These are phyloP conservation scores for Penicillium dipodomyicola DNA, from an alignment of 495 filamentous ascomycete species.

Conservation along the genomic window DNA sequence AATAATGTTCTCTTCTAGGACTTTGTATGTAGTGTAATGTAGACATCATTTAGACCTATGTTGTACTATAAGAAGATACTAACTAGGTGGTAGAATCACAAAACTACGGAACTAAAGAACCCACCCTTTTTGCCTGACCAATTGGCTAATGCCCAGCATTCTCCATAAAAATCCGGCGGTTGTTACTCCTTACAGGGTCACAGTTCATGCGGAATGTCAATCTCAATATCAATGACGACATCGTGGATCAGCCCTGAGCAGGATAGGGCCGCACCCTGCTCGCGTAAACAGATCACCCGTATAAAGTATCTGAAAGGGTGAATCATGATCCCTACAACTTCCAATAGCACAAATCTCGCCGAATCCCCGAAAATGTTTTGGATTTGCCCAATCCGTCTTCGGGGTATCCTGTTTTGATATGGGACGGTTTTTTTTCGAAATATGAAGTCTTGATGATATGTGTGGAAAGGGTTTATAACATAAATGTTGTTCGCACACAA, in stretches of 20 bases:
- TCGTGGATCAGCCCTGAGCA: constrained; percentile 2
- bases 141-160: neutral
- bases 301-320: constrained; percentile 1
- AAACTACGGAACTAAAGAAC: neutral
- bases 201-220: neutral
- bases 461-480: neutral
- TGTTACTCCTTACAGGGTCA: neutral
- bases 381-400: neutral
- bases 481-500: neutral
- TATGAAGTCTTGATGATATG: neutral
- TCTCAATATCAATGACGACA: constrained; percentile 1
- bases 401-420: neutral
- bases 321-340: neutral
- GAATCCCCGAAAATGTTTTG: neutral
- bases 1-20: neutral
- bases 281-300: constrained; percentile 3
- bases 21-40: neutral
- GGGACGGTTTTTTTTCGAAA: neutral
- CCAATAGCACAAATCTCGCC: neutral
- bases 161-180: neutral
- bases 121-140: neutral
- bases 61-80: too few relatives aligned
- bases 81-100: neutral
- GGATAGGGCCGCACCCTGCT: constrained; percentile 3
- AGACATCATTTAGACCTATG: neutral